Evolutionary conservation across 768 basidiomycete species (phyloP), one percentile per base, ranked within the genome.

Genomic region (Dictyophora rubrovolvata): DNA sequence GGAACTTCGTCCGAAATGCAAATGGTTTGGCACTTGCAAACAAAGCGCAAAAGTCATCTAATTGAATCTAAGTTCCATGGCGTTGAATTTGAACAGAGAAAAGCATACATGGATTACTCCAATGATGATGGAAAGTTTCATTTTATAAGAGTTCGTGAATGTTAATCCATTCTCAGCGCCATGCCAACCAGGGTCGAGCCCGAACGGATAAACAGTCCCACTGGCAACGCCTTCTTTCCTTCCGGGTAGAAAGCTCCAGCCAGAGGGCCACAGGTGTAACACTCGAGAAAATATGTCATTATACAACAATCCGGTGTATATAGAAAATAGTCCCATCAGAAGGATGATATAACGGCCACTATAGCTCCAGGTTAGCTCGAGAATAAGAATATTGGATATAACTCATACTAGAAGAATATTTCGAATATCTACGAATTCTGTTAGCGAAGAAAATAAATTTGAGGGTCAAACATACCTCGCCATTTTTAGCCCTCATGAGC

Each of bases 1-100:
- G 62, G 84, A 72, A 37, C 78, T 78, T 20, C 90, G 87, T 69
- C 90, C 93, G 80, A 97, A 97, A 71, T 80, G 91, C 68, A 97
- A 69, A 75, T 95, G 92, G 73, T 99, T 99, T 36, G 93, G 92
- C 5, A 98, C 75, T 77, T 98, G 94, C 34, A 99, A 78, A 72
- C 93, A 98, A 63, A 97, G 77, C 9, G 96, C 93, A 69, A 98
- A 99, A 17, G 95, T 93, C 96, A 99, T 99, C 95, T 99, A 21
- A 56, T 12, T 48, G 11, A n/a, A n/a, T 17, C 2, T 34, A 48
- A 52, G 34, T 56, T 48, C 46, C 20, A 53, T n/a, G 28, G 21
- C 37, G 48, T 36, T 50, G 21, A 35, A 62, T 42, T 62, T 20
- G 18, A 57, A 33, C 37, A 51, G 50, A 17, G 52, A 54, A 42